Conservation (phyloP, 1,284 basidiomycete genomes). For the Gymnopus androsaceus region DNA sequence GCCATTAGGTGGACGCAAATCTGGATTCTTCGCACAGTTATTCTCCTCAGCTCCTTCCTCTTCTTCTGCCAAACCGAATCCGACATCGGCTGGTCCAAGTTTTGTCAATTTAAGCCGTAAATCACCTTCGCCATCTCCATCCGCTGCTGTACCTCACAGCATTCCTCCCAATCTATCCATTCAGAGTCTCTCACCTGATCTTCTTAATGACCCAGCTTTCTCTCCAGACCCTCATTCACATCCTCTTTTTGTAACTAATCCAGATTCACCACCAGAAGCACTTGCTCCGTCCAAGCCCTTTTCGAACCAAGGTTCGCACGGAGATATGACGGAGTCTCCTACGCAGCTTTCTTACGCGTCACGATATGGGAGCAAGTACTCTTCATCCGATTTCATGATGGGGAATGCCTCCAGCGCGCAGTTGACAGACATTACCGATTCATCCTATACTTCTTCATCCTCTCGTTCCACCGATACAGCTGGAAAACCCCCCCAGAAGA, state of each 20-base stretch:
- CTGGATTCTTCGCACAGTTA: constrained; percentile 10
- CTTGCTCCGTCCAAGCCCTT: neutral
- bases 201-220: constrained; percentile 55
- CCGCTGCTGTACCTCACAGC: neutral
- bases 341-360: neutral
- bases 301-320: neutral
- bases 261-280: constrained; percentile 7
- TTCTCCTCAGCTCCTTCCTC: no score
- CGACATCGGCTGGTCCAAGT: neutral
- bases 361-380: neutral
- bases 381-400: neutral
- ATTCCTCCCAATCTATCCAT: constrained; percentile 11
- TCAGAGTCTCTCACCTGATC: constrained; percentile 24
- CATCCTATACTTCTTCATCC: constrained; percentile 16
- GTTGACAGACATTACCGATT: neutral
- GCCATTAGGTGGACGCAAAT: neutral
- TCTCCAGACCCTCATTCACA: constrained; percentile 50
- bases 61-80: neutral
- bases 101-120: constrained; percentile 1
- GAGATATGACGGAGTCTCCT: neutral
- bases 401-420: neutral
- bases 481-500: neutral
- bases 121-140: constrained; percentile 3
- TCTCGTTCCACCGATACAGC: constrained; percentile 4
- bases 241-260: constrained; percentile 39